Percentiles rank a stretch among this genome's conserved stretches.
Evolutionary conservation across 306 rosid species (phyloP).

Genomic region (Cicer arietinum): DNA sequence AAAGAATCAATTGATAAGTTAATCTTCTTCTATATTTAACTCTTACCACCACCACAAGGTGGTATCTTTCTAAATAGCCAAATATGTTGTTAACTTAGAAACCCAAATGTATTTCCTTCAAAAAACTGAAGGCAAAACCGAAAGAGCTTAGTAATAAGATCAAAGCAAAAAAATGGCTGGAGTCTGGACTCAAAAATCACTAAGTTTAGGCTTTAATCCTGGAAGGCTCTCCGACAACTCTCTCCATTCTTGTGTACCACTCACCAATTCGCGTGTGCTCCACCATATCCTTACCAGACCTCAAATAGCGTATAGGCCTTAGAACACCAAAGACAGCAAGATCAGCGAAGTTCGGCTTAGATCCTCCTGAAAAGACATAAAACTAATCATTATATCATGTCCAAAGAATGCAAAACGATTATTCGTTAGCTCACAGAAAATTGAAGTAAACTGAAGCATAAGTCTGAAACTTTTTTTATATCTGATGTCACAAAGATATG

Average conservation of each 20-base stretch:
- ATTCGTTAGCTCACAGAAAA: constrained; percentile 12
- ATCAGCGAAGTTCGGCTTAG: constrained; percentile 60
- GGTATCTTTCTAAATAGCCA: constrained; percentile 39
- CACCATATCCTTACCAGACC: constrained; percentile 95
- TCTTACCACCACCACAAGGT: constrained; percentile 14
- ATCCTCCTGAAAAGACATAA: constrained; percentile 64
- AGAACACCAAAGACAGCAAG: constrained; percentile 69
- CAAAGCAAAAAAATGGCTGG: constrained; percentile 14
- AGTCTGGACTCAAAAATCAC: neutral
- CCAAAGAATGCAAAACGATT: constrained; percentile 22
- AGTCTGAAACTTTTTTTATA: neutral
- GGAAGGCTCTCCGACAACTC: constrained; percentile 70
- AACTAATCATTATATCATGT: constrained; percentile 2
- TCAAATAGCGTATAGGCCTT: constrained; percentile 89
- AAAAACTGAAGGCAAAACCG: constrained; percentile 39
- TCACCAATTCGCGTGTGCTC: constrained; percentile 90
- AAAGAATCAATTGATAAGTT: constrained; percentile 46
- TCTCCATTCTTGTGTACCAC: constrained; percentile 96
- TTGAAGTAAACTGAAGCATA: constrained; percentile 30
- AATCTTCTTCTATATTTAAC: constrained; percentile 39
- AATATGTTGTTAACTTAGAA: constrained; percentile 28
- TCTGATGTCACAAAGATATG: constrained; percentile 13
- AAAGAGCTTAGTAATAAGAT: constrained; percentile 35
- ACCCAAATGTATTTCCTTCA: constrained; percentile 33
- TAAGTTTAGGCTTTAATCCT: constrained; percentile 63